Conservation (phyloP, 768 basidiomycete genomes). For the Hebeloma cylindrosporum region DNA sequence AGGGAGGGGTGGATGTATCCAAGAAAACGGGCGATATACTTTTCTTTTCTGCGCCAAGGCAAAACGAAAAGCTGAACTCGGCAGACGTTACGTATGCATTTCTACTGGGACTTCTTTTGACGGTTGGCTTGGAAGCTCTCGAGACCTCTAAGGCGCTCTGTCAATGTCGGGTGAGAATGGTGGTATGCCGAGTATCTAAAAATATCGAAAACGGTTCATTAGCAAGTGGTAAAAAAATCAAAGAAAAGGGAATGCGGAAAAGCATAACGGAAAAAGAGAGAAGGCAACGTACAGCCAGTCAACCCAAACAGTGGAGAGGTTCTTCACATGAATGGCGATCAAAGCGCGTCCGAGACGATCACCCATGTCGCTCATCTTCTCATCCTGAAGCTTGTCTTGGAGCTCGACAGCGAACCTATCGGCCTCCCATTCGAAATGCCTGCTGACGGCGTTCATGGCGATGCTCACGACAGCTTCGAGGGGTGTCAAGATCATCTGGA, state of each 20-base stretch:
- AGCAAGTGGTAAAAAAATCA: neutral
- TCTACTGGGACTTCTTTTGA: slow-evolving; percentile 36
- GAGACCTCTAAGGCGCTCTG: slow-evolving; percentile 82
- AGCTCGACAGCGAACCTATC: slow-evolving; percentile 84
- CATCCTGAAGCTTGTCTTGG: slow-evolving; percentile 46
- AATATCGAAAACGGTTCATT: slow-evolving; percentile 5
- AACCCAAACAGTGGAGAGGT: slow-evolving; percentile 90
- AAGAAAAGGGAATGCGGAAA: neutral
- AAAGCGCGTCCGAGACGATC: slow-evolving; percentile 81
- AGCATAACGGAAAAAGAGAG: slow-evolving; percentile 6
- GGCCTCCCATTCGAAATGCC: slow-evolving; percentile 91
- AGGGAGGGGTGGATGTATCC: no score
- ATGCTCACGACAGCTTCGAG: slow-evolving; percentile 73
- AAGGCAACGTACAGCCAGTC: slow-evolving; percentile 74
- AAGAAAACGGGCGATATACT: no score
- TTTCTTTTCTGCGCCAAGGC: no score
- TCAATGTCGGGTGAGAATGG: slow-evolving; percentile 93
- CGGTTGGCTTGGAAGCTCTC: slow-evolving; percentile 60
- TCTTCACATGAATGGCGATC: slow-evolving; percentile 86
- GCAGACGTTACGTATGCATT: no score
- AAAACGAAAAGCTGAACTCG: no score
- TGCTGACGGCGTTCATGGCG: slow-evolving; percentile 77
- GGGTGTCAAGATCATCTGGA: slow-evolving; percentile 87
- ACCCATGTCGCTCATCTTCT: slow-evolving; percentile 81
- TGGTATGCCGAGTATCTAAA: slow-evolving; percentile 91